Evolutionary conservation across 306 rosid species (phyloP).

Genomic region (Macrotyloma uniflorum): DNA sequence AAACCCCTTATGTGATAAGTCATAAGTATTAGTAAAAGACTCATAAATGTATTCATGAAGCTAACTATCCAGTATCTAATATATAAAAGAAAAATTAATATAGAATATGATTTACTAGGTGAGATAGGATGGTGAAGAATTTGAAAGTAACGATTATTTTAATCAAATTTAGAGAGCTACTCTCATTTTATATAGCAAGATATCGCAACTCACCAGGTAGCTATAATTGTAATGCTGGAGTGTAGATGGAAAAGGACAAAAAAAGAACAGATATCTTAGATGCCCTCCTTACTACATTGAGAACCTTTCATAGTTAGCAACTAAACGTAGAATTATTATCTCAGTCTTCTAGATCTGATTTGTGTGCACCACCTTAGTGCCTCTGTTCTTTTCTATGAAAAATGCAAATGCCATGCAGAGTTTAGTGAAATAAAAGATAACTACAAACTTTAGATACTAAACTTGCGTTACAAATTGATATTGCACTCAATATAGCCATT

Average conservation of each 20-base stretch:
- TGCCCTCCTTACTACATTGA: not conserved
- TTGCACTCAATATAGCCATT: constrained; percentile 8
- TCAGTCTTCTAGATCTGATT: constrained; percentile 3
- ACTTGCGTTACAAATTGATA: not conserved
- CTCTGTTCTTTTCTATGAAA: not conserved
- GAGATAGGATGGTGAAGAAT: constrained; percentile 13
- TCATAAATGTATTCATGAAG: constrained; percentile 20
- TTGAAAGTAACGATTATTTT: constrained; percentile 11
- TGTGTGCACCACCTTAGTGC: not conserved
- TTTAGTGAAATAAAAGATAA: not conserved
- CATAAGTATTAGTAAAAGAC: not conserved
- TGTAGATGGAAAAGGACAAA: not conserved
- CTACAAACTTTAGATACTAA: constrained; percentile 12
- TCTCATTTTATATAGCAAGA: constrained; percentile 15
- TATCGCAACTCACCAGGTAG: not conserved
- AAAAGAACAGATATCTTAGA: constrained; percentile 13
- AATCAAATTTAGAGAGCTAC: constrained; percentile 7
- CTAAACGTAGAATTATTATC: not conserved
- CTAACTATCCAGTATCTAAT: not conserved
- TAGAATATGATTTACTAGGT: not conserved
- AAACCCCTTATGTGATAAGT: not conserved
- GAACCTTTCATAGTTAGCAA: not conserved
- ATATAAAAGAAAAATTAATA: constrained; percentile 4
- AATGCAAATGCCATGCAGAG: not conserved
- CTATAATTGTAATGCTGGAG: constrained; percentile 14